Conservation (phyloP, 2,329 filamentous ascomycete genomes). For the Cercospora beticola region DNA sequence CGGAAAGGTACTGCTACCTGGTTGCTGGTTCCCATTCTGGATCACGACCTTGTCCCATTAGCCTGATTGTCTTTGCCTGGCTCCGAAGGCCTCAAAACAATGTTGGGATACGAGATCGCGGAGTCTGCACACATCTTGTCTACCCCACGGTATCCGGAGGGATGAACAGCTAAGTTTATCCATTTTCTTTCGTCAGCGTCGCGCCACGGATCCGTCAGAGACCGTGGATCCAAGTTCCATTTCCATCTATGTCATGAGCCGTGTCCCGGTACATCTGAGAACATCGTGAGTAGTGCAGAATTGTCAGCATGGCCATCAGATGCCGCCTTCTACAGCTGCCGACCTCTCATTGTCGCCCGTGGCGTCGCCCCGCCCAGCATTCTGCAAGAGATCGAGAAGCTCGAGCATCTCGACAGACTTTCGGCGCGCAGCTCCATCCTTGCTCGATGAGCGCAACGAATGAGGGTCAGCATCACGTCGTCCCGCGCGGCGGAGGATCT, state of each 20-base stretch:
- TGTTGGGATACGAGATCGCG: not conserved
- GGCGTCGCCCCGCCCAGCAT: not conserved
- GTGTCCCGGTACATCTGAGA: not conserved
- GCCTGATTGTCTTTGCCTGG: not conserved
- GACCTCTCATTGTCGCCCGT: not conserved
- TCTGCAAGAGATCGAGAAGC: constrained; percentile 7
- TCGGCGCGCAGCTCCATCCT: constrained; percentile 10
- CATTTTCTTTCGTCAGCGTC: not conserved
- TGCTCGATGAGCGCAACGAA: not conserved
- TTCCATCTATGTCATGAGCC: not conserved
- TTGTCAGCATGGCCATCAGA: not conserved
- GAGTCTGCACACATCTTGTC: not conserved
- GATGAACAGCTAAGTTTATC: not conserved
- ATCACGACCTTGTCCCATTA: not conserved
- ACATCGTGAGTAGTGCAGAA: not conserved
- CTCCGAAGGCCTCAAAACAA: not conserved
- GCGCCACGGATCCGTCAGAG: not conserved
- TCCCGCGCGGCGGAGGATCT: not conserved
- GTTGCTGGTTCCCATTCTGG: not conserved
- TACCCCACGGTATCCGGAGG: not conserved
- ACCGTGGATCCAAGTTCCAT: not conserved
- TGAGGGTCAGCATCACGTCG: not conserved
- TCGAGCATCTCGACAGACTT: constrained; percentile 1
- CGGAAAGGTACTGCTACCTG: not conserved
- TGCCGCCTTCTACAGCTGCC: not conserved